phyloP scores from a whole-genome alignment of 306 rosid genomes.

The Vigna unguiculata region DNA sequence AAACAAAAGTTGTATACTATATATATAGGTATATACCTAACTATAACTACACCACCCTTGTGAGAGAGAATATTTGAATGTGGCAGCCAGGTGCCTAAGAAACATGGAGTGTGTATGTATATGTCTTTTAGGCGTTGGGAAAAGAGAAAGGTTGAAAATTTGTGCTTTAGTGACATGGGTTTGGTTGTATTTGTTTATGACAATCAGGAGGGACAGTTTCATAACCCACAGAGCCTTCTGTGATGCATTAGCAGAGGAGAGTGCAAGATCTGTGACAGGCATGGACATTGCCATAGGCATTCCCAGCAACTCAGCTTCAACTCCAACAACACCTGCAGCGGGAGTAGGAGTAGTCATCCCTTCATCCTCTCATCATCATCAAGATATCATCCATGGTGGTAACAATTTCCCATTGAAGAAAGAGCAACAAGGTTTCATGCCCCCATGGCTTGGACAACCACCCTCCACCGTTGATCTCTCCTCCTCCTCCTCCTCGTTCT shows the following conservation, averaged over 20 bases:
- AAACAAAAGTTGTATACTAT: neutral
- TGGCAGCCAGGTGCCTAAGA: neutral
- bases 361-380: slow-evolving; percentile 7
- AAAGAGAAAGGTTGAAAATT: slow-evolving; percentile 40
- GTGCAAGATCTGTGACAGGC: slow-evolving; percentile 60
- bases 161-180: slow-evolving; percentile 38
- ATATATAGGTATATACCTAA: neutral
- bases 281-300: neutral
- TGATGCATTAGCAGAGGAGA: slow-evolving; percentile 93
- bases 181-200: slow-evolving; percentile 22
- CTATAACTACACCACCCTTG: neutral
- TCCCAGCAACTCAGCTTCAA: neutral
- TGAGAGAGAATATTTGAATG: slow-evolving; percentile 28
- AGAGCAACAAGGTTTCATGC: slow-evolving; percentile 57
- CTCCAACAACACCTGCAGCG: neutral
- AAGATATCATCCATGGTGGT: slow-evolving; percentile 21
- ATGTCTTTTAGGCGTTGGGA: neutral
- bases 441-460: slow-evolving; percentile 67
- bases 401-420: slow-evolving; percentile 53
- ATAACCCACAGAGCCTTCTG: slow-evolving; percentile 99
- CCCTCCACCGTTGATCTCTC: slow-evolving; percentile 16
- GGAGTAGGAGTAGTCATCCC: neutral
- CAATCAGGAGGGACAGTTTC: slow-evolving; percentile 92
- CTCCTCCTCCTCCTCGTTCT: slow-evolving; percentile 35
- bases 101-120: neutral